Evolutionary conservation across 73 alveolate species (phyloP), one percentile per base, ranked within the genome.

Genomic region (Stentor roeselii): DNA sequence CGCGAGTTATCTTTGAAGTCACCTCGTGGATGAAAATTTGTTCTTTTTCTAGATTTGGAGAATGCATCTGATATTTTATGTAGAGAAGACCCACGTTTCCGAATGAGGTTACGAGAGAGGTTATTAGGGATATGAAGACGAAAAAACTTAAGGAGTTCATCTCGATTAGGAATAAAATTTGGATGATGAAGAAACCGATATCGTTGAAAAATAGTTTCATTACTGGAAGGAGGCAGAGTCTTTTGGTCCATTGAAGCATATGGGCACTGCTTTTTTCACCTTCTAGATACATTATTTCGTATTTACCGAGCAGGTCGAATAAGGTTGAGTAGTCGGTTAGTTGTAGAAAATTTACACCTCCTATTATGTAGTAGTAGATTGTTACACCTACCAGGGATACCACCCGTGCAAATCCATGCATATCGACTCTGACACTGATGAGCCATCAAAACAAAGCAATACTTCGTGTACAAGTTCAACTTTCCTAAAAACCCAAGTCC

Each of bases 181-280:
- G 80, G 41, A 67, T 67, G 11, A 67, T 32, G 34, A 67, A 67
- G 2, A 21, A 32, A 21, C 80, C 80, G 11, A 67, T 67, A 67
- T 67, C 80, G 15, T 67, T 27, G 0, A 27, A 67, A 67, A 67
- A 67, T 11, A 67, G 34, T 34, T 67, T 67, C n/a, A 67, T 67
- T 30, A 32, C 80, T 34, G 80, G 80, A 30, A 67, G 41, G 34
- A 67, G 2, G 41, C 80, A 21, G 1, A 32, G 11, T 67, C 37
- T 67, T 67, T 67, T 67, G 14, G 80, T 32, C 80, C 80, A 67
- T 11, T 30, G 21, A 14, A 21, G 41, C 41, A 27, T n/a, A 32
- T 67, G 80, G 1, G n/a, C 80, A 21, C 34, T 21, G 34, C 80
- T 67, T 67, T 67, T 67, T 67, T 67, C 80, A 1, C 80, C 80